phyloP scores from a whole-genome alignment of 352 stramenopile species.

The Phytopythium chamaehyphon region DNA sequence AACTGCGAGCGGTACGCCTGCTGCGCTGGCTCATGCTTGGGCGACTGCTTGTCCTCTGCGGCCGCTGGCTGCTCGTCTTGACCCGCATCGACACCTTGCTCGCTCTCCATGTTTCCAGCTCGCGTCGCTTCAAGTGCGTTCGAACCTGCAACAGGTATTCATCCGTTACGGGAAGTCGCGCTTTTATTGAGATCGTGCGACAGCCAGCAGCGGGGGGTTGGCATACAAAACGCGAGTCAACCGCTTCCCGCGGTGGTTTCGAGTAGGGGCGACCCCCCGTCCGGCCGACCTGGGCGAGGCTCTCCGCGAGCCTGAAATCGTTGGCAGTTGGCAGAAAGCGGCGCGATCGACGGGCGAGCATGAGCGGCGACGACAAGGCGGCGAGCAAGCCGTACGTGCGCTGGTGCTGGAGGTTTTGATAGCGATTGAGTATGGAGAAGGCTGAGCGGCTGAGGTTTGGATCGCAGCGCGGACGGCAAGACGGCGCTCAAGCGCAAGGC shows the following conservation, averaged over 20 bases:
- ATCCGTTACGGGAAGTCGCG: too few relatives aligned
- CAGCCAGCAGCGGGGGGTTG: conserved; percentile 7
- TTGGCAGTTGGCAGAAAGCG: not conserved
- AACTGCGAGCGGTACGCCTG: conserved; percentile 44
- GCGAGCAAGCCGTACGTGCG: conserved; percentile 37
- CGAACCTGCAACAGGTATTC: too few relatives aligned
- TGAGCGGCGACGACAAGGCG: conserved; percentile 32
- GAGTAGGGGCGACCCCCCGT: conserved; percentile 1
- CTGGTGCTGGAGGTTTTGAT: conserved; percentile 3
- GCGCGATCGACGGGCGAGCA: conserved; percentile 10
- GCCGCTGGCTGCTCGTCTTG: conserved; percentile 1
- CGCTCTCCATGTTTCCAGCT: conserved; percentile 8
- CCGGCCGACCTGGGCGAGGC: not conserved
- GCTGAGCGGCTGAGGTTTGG: not conserved
- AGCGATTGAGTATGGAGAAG: not conserved
- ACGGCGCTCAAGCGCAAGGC: conserved; percentile 39
- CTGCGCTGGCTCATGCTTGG: conserved; percentile 4
- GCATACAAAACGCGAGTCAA: not conserved
- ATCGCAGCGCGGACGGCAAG: conserved; percentile 34
- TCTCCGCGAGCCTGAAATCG: not conserved
- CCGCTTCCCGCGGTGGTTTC: not conserved
- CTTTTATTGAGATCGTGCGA: too few relatives aligned
- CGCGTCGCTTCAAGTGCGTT: not conserved
- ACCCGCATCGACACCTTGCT: conserved; percentile 1
- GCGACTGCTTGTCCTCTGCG: not conserved